Evolutionary conservation across 805 yeast genomes (phyloP).

Genomic region (Kluyveromyces siamensis): DNA sequence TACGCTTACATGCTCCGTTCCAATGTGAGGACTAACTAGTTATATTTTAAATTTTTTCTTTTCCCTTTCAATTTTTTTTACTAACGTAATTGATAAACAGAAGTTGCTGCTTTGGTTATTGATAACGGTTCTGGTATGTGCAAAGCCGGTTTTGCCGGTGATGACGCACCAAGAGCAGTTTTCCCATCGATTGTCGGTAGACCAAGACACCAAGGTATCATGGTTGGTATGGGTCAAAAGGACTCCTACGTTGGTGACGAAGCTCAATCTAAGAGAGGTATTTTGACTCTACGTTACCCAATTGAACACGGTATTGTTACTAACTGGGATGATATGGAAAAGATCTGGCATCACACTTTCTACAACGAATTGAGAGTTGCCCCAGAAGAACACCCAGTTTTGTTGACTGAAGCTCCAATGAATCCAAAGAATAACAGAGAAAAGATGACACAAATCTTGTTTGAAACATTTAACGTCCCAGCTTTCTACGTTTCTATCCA

Average conservation of each 20-base stretch:
- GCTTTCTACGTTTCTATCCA: conserved; percentile 98
- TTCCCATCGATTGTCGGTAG: conserved; percentile 99
- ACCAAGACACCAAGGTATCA: conserved; percentile 99
- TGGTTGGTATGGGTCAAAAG: conserved; percentile 99
- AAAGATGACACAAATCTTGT: conserved; percentile 99
- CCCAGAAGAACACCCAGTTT: conserved; percentile 99
- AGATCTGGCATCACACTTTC: conserved; percentile 99
- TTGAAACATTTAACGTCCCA: conserved; percentile 98
- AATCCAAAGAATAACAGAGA: conserved; percentile 99
- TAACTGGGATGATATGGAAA: conserved; percentile 99
- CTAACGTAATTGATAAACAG: conserved; percentile 8
- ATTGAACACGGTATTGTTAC: conserved; percentile 99
- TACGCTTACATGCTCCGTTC: no score
- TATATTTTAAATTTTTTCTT: background rate
- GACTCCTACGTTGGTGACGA: conserved; percentile 99
- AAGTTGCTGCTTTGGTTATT: conserved; percentile 57
- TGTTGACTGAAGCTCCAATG: conserved; percentile 99
- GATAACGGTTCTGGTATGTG: conserved; percentile 99
- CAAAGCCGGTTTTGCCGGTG: conserved; percentile 99
- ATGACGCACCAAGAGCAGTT: conserved; percentile 99
- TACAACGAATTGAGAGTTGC: conserved; percentile 99
- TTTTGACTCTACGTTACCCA: conserved; percentile 96
- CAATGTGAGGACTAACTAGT: background rate
- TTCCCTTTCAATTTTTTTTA: background rate
- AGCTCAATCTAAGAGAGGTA: conserved; percentile 99